Evolutionary conservation across 306 rosid species (phyloP), one percentile per base, ranked within the genome.

Genomic region (Bauhinia variegata): DNA sequence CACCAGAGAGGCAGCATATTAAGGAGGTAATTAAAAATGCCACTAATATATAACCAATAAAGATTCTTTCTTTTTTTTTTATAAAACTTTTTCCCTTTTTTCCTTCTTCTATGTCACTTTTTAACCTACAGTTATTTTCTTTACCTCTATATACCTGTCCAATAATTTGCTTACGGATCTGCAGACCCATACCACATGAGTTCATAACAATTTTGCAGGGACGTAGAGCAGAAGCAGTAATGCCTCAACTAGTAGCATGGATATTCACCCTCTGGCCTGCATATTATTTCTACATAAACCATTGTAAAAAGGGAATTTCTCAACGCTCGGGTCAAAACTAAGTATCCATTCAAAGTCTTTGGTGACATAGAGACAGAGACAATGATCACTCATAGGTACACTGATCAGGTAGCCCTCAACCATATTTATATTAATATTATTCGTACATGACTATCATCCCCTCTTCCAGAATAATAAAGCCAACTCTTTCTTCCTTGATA

Each of bases 211-310:
- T 14, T 36, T 47, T 14, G 34, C 19, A 28, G 47, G 47, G 31
- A 49, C 66, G 51, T 17, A 34, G 11, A 59, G 37, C 8, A 58
- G 28, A 56, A 23, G 51, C 75, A 37, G 60, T 13, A 50, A 39
- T 38, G 28, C 53, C 30, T 32, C 18, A 37, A 34, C 11, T 28
- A 43, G 15, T 34, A 46, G 61, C 47, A 36, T 18, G 11, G 13
- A 54, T 17, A 49, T 38, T 44, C 36, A 54, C 41, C 28, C 57
- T 52, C 36, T 11, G 57, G 57, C 60, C 54, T 36, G 6, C 28
- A 56, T 63, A 15, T n/a, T 56, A 70, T 41, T 58, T 16, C 5
- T 31, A 71, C 28, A 60, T 10, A 23, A 23, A 23, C 28, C 37
- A 64, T 15, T 15, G 18, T 10, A 48, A 12, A 31, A 16, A 13